These are phyloP conservation scores for Mortierella sp. DNA, from an alignment of 371 early-diverging fungal genomes.

Conservation along the genomic window DNA sequence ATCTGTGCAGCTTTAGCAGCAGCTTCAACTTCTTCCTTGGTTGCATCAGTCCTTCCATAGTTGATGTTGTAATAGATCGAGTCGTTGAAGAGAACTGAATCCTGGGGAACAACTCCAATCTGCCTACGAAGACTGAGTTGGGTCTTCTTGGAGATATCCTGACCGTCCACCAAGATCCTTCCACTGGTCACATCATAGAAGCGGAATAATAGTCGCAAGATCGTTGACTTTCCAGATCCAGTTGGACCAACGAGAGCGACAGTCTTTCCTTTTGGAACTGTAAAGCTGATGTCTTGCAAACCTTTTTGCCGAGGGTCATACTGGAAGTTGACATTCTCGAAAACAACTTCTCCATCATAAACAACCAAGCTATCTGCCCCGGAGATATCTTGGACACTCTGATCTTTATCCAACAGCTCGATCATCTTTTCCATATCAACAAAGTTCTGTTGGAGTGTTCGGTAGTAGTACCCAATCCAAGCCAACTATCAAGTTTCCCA, in stretches of 20 bases:
- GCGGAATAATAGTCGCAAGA: constrained; percentile 88
- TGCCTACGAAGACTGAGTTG: constrained; percentile 76
- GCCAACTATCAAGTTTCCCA: constrained; percentile 52
- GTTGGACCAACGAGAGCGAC: constrained; percentile 83
- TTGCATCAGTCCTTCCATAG: constrained; percentile 63
- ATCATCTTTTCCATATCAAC: constrained; percentile 86
- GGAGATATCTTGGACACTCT: constrained; percentile 63
- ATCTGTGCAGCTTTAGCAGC: constrained; percentile 67
- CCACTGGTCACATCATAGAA: constrained; percentile 91
- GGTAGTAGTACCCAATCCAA: constrained; percentile 62
- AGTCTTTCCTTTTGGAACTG: constrained; percentile 69
- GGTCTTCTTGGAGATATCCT: constrained; percentile 80
- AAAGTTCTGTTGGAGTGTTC: constrained; percentile 65
- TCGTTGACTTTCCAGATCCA: constrained; percentile 95
- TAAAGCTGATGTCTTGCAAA: constrained; percentile 66
- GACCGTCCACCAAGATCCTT: constrained; percentile 88
- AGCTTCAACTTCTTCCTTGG: constrained; percentile 58
- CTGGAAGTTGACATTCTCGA: constrained; percentile 71
- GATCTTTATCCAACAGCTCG: constrained; percentile 67
- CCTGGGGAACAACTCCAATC: constrained; percentile 90
- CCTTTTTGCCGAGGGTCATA: constrained; percentile 68
- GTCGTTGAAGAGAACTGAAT: constrained; percentile 70
- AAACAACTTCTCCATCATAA: constrained; percentile 57
- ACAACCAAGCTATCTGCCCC: constrained; percentile 41
- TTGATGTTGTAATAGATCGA: constrained; percentile 72